Evolutionary conservation across 1,284 basidiomycete genomes (phyloP).

Genomic region (Ustilago tritici): DNA sequence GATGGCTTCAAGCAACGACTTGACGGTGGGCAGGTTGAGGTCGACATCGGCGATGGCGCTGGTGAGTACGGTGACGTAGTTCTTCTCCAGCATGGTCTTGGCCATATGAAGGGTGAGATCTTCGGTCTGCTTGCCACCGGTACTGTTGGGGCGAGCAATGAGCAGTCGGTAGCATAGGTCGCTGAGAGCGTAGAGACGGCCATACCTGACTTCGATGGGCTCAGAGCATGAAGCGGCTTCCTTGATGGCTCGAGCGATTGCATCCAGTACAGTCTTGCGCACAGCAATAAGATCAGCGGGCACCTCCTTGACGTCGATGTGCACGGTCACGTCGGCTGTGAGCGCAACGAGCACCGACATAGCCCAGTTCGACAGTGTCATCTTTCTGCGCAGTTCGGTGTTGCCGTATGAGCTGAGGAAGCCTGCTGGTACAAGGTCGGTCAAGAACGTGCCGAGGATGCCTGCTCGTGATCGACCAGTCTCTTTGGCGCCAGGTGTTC

Average conservation of each 20-base stretch:
- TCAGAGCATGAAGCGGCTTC: slow-evolving; percentile 78
- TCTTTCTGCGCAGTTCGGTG: slow-evolving; percentile 66
- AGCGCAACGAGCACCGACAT: slow-evolving; percentile 91
- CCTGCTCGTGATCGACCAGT: slow-evolving; percentile 22
- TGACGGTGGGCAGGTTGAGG: slow-evolving; percentile 92
- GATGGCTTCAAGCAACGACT: slow-evolving; percentile 84
- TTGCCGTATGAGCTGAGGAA: slow-evolving; percentile 61
- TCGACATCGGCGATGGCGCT: slow-evolving; percentile 91
- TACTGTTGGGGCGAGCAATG: slow-evolving; percentile 77
- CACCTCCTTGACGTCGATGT: slow-evolving; percentile 77
- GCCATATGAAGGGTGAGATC: slow-evolving; percentile 90
- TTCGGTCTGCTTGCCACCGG: slow-evolving; percentile 72
- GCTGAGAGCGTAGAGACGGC: slow-evolving; percentile 85
- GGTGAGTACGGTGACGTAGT: slow-evolving; percentile 90
- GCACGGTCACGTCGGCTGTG: slow-evolving; percentile 82
- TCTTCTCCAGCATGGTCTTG: slow-evolving; percentile 98
- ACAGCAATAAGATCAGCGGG: slow-evolving; percentile 81
- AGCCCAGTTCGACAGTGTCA: slow-evolving; percentile 76
- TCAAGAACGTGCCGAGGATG: slow-evolving; percentile 61
- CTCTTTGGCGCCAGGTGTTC: slow-evolving; percentile 43
- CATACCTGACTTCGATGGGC: slow-evolving; percentile 83
- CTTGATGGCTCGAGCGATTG: slow-evolving; percentile 86
- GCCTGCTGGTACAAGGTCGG: slow-evolving; percentile 67
- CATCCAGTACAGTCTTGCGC: slow-evolving; percentile 90
- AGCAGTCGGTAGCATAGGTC: slow-evolving; percentile 90